These are phyloP conservation scores for Mortierella sp. DNA, from an alignment of 371 early-diverging fungal genomes.

Conservation along the genomic window DNA sequence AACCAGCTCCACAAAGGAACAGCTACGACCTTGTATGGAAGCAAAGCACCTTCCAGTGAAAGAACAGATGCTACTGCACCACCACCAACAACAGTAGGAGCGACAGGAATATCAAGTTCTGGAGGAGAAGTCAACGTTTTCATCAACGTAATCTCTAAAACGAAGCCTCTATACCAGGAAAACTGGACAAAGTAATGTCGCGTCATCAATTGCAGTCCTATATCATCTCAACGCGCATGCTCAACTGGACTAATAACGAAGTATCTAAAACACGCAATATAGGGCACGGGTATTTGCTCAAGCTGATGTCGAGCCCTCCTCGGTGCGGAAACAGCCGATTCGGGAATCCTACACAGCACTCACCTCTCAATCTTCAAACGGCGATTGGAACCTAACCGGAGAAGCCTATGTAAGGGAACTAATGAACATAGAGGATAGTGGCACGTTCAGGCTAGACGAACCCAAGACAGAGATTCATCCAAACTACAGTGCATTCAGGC, in stretches of 20 bases:
- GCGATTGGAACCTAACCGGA: slow-evolving; percentile 47
- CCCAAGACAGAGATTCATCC: not conserved
- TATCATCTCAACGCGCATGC: not conserved
- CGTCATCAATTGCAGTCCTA: not conserved
- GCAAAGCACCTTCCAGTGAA: slow-evolving; percentile 1
- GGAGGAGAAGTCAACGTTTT: slow-evolving; percentile 52
- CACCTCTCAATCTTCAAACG: slow-evolving; percentile 31
- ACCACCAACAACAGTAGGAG: not conserved
- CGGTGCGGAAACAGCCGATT: not conserved
- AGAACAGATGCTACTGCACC: not conserved
- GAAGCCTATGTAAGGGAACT: slow-evolving; percentile 44
- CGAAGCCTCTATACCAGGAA: slow-evolving; percentile 30
- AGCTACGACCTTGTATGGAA: slow-evolving; percentile 25
- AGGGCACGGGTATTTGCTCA: slow-evolving; percentile 40
- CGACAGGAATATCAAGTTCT: not conserved
- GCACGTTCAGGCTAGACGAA: not conserved
- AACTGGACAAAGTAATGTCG: slow-evolving; percentile 41
- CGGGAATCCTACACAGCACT: slow-evolving; percentile 17
- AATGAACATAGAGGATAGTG: slow-evolving; percentile 13
- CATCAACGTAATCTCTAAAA: slow-evolving; percentile 50
- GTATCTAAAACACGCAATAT: not conserved
- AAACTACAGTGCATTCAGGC: slow-evolving; percentile 18
- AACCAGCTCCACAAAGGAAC: slow-evolving; percentile 41
- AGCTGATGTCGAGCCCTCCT: not conserved
- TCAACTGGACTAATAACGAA: not conserved